phyloP scores from a whole-genome alignment of 768 basidiomycete species.

The Coprinopsis strossmayeri region DNA sequence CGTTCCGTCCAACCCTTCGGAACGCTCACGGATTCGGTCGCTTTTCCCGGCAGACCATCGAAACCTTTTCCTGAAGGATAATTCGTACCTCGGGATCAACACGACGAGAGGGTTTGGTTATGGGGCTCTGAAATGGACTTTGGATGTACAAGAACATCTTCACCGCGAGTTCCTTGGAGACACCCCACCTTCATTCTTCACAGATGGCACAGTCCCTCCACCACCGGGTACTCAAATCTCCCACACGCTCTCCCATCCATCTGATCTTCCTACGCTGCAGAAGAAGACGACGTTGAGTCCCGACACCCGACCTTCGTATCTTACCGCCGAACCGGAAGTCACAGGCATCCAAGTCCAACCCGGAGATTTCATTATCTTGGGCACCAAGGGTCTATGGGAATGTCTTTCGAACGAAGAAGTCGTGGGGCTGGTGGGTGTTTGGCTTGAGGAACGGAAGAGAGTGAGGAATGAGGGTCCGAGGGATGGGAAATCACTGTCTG shows the following conservation, averaged over 20 bases:
- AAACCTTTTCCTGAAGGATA: conserved; percentile 12
- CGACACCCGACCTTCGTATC: conserved; percentile 33
- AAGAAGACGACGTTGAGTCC: too few species aligned
- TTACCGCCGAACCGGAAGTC: conserved; percentile 47
- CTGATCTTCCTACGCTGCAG: too few species aligned
- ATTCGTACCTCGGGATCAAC: conserved; percentile 17
- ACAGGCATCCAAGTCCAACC: conserved; percentile 34
- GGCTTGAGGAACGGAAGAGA: conserved; percentile 25
- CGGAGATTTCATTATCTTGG: conserved; percentile 50
- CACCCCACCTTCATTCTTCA: not conserved
- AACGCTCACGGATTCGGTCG: conserved; percentile 23
- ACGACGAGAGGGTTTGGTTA: conserved; percentile 38
- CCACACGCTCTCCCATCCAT: too few species aligned
- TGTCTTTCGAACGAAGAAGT: conserved; percentile 47
- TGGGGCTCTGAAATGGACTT: conserved; percentile 35
- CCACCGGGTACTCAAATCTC: conserved; percentile 11
- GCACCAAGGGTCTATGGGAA: conserved; percentile 48
- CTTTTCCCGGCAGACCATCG: conserved; percentile 20
- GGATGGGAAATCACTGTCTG: too few species aligned
- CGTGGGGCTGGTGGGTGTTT: conserved; percentile 45
- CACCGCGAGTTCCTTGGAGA: conserved; percentile 29
- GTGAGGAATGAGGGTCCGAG: not conserved
- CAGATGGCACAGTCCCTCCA: not conserved
- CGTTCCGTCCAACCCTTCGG: conserved; percentile 25
- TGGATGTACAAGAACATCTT: conserved; percentile 29